Conservation (phyloP, 1,139 yeast species). For the Yamadazyma kanchanaburiensis region DNA sequence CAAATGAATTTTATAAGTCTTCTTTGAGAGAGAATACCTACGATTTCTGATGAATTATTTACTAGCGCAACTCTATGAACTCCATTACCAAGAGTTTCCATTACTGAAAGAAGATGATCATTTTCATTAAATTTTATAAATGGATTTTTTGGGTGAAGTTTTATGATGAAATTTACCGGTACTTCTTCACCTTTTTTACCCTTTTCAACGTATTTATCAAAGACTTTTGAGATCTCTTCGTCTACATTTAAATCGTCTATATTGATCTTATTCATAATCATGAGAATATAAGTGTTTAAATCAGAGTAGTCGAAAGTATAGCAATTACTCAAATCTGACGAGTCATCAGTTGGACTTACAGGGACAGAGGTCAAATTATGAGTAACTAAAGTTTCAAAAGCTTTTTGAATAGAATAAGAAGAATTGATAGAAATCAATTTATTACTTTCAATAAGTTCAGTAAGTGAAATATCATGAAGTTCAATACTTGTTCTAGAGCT, state of each 20-base stretch:
- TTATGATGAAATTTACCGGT: slow-evolving; percentile 75
- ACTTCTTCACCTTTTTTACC: slow-evolving; percentile 70
- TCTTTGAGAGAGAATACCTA: slow-evolving; percentile 87
- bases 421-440: slow-evolving; percentile 67
- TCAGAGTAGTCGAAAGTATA: slow-evolving; percentile 90
- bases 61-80: slow-evolving; percentile 90
- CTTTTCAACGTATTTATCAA: slow-evolving; percentile 19
- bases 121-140: slow-evolving; percentile 70
- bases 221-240: slow-evolving; percentile 22
- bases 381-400: slow-evolving; percentile 71
- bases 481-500: slow-evolving; percentile 43
- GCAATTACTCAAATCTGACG: slow-evolving; percentile 56
- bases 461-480: slow-evolving; percentile 72
- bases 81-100: slow-evolving; percentile 85
- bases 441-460: slow-evolving; percentile 74
- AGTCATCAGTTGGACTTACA: slow-evolving; percentile 44
- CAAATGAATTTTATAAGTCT: slow-evolving; percentile 78
- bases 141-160: slow-evolving; percentile 82
- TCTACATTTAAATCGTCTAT: slow-evolving; percentile 33
- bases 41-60: slow-evolving; percentile 43
- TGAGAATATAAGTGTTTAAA: slow-evolving; percentile 74
- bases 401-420: slow-evolving; percentile 72
- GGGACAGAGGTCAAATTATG: slow-evolving; percentile 85
- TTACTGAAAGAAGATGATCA: slow-evolving; percentile 68
- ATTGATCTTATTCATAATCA: slow-evolving; percentile 66